A percentile compares a stretch with the other conserved stretches of the same genome.
Conservation (phyloP, 75 land plant genomes). For the Cupressus sempervirens region DNA sequence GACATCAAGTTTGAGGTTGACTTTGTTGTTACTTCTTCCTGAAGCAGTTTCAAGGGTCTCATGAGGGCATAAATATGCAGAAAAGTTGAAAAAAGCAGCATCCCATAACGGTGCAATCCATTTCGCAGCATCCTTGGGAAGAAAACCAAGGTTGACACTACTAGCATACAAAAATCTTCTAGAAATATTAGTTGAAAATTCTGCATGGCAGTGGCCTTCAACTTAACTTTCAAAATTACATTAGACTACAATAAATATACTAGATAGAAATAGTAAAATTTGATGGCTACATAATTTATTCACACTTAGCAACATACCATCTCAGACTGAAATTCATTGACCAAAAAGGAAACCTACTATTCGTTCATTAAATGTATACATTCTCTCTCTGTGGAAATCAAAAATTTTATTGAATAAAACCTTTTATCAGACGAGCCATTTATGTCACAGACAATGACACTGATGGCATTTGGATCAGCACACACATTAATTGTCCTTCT, state of each 20-base stretch:
- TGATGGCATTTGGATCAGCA: slow-evolving; percentile 83
- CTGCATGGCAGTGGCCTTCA: slow-evolving; percentile 11
- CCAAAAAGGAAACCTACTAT: not conserved
- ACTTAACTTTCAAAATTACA: not conserved
- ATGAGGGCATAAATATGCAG: slow-evolving; percentile 55
- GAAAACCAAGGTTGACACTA: slow-evolving; percentile 66
- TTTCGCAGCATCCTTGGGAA: slow-evolving; percentile 65
- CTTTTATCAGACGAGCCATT: slow-evolving; percentile 15
- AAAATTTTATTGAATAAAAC: not conserved
- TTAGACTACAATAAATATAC: not conserved
- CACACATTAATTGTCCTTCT: slow-evolving; percentile 47
- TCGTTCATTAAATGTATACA: not conserved
- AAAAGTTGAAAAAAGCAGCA: slow-evolving; percentile 48
- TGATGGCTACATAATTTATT: not conserved
- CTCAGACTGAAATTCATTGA: not conserved
- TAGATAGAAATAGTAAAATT: not conserved
- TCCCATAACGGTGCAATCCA: slow-evolving; percentile 79
- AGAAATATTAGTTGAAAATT: slow-evolving; percentile 7
- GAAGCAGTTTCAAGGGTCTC: slow-evolving; percentile 65
- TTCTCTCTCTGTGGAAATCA: not conserved
- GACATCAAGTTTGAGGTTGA: slow-evolving; percentile 51
- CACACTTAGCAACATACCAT: not conserved
- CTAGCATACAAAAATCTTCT: slow-evolving; percentile 21
- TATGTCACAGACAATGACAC: slow-evolving; percentile 47
- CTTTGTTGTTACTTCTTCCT: slow-evolving; percentile 33